phyloP scores from a whole-genome alignment of 2,329 filamentous ascomycete species.

The Diaporthe eres region DNA sequence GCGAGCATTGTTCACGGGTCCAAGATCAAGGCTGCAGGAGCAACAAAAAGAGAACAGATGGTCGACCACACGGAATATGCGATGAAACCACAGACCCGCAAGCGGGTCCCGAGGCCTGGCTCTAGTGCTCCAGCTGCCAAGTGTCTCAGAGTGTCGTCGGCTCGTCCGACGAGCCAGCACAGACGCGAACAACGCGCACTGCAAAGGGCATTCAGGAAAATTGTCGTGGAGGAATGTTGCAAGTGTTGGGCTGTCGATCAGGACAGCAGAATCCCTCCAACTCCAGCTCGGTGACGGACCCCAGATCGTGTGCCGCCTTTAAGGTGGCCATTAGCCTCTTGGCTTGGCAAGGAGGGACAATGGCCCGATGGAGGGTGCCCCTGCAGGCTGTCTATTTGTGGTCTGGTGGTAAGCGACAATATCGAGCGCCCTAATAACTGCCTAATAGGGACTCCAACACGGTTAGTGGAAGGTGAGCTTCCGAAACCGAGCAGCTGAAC shows the following conservation, averaged over 20 bases:
- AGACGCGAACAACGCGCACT: neutral
- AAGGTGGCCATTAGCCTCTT: neutral
- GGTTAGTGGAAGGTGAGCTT: neutral
- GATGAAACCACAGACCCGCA: slow-evolving; percentile 20
- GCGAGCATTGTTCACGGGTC: slow-evolving; percentile 13
- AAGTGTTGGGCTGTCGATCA: too few species aligned
- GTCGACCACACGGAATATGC: neutral
- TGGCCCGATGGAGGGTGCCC: neutral
- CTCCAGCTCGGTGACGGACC: neutral
- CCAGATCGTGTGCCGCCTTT: neutral
- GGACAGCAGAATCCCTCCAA: neutral
- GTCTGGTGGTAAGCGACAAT: neutral
- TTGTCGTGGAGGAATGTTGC: neutral
- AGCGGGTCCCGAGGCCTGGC: neutral
- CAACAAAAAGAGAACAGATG: neutral
- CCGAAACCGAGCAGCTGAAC: neutral
- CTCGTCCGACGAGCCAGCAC: slow-evolving; percentile 16
- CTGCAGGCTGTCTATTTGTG: neutral
- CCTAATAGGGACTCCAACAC: neutral
- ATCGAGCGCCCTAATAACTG: neutral
- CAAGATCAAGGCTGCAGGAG: neutral
- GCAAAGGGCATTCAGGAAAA: neutral
- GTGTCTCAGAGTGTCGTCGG: slow-evolving; percentile 23
- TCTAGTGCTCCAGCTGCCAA: slow-evolving; percentile 4
- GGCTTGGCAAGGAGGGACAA: neutral